phyloP scores from a whole-genome alignment of 116 monocot genomes.

The Posidonia oceanica region DNA sequence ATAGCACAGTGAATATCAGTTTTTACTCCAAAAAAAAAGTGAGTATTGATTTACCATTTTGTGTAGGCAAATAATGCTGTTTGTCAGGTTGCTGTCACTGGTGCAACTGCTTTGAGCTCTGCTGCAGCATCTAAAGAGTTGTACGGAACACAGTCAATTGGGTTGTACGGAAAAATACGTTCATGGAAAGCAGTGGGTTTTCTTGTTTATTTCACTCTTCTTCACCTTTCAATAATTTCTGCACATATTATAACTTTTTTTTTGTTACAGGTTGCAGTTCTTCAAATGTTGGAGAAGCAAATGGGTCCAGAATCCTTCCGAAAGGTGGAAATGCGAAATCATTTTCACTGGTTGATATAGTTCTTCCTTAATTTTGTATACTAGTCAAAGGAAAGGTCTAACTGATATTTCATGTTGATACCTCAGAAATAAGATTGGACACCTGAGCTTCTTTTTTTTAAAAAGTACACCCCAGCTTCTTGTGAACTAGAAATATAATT shows the following conservation, averaged over 20 bases:
- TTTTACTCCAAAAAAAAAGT: background rate
- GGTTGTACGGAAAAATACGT: conserved; percentile 84
- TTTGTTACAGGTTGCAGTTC: conserved; percentile 53
- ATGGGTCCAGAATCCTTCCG: conserved; percentile 97
- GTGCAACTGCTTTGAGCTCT: conserved; percentile 83
- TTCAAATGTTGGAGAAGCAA: conserved; percentile 99
- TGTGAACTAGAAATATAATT: no score
- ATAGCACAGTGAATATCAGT: no score
- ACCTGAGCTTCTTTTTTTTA: no score
- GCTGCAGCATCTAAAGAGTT: conserved; percentile 50
- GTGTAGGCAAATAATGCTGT: conserved; percentile 80
- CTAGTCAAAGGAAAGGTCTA: background rate
- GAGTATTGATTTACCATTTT: background rate
- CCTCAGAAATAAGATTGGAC: background rate
- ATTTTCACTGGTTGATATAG: background rate
- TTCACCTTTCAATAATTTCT: background rate
- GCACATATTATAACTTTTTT: background rate
- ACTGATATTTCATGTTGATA: no score
- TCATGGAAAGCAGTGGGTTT: conserved; percentile 87
- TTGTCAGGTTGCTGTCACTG: conserved; percentile 69
- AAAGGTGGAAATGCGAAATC: conserved; percentile 35
- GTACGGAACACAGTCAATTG: conserved; percentile 87
- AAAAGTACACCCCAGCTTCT: no score
- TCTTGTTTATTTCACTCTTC: background rate
- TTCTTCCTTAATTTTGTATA: background rate